Conservation (phyloP, 306 rosid species). For the Abrus pulchellus region DNA sequence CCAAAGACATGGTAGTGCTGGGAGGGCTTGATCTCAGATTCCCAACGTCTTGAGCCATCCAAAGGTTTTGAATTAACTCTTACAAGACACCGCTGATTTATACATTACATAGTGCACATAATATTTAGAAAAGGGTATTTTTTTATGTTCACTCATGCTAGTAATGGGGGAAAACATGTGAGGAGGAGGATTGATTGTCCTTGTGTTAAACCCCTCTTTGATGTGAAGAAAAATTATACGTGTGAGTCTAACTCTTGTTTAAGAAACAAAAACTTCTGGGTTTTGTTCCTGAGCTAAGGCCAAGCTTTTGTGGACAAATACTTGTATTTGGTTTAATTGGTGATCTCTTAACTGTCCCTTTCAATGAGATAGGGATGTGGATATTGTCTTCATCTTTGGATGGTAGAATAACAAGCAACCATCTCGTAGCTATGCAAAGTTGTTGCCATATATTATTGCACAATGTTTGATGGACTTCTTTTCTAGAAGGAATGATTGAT, state of each 20-base stretch:
- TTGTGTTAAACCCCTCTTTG: slow-evolving; percentile 43
- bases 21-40: slow-evolving; percentile 66
- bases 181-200: slow-evolving; percentile 50
- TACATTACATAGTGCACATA: slow-evolving; percentile 56
- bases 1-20: slow-evolving; percentile 84
- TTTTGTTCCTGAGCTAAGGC: slow-evolving; percentile 34
- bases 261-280: slow-evolving; percentile 6
- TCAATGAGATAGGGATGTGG: background rate
- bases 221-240: slow-evolving; percentile 46
- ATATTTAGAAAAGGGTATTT: slow-evolving; percentile 47
- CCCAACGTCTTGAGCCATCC: slow-evolving; percentile 24
- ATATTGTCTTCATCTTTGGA: background rate
- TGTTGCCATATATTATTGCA: background rate
- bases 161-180: slow-evolving; percentile 50
- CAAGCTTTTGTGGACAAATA: background rate
- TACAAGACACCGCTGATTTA: slow-evolving; percentile 44
- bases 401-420: background rate
- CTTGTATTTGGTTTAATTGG: background rate
- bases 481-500: slow-evolving; percentile 1
- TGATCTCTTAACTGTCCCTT: background rate
- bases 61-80: slow-evolving; percentile 52
- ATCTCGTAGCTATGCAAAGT: background rate
- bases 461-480: background rate
- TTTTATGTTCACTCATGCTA: slow-evolving; percentile 45
- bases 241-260: slow-evolving; percentile 34